phyloP scores from a whole-genome alignment of 768 basidiomycete genomes.

The Calocera viscosa region DNA sequence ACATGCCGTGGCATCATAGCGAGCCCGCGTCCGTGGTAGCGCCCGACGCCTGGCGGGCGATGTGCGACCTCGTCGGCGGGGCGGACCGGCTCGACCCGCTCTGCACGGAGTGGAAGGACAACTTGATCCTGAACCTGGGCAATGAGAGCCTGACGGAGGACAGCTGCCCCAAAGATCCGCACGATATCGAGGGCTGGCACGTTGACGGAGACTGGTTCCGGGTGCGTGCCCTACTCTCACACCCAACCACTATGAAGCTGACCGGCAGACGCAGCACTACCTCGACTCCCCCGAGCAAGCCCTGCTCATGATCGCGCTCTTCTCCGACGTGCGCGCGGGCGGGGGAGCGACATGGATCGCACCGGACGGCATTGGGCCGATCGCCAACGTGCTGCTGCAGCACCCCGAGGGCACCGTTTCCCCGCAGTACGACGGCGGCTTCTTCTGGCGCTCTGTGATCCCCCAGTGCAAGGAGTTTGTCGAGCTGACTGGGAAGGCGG shows the following conservation, averaged over 20 bases:
- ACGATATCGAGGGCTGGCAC: conserved; percentile 50
- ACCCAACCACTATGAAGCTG: conserved; percentile 5
- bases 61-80: conserved; percentile 49
- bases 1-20: conserved; percentile 43
- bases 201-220: conserved; percentile 18
- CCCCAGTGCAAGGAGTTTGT: conserved; percentile 18
- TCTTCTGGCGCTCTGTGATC: conserved; percentile 21
- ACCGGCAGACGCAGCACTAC: conserved; percentile 25
- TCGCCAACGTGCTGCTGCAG: conserved; percentile 17
- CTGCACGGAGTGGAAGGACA: conserved; percentile 34
- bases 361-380: conserved; percentile 37
- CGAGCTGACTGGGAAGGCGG: conserved; percentile 21
- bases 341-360: conserved; percentile 52
- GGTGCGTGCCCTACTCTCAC: background rate
- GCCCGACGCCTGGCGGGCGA: conserved; percentile 51
- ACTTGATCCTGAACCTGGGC: conserved; percentile 52
- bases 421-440: conserved; percentile 7
- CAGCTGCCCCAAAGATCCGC: conserved; percentile 33
- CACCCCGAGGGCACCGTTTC: conserved; percentile 17
- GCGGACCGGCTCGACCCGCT: conserved; percentile 40
- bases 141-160: conserved; percentile 26
- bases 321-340: conserved; percentile 40
- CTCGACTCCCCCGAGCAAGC: conserved; percentile 57
- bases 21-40: conserved; percentile 39
- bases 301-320: conserved; percentile 48